Percentiles rank a stretch among this genome's conserved stretches.
Evolutionary conservation across 2,329 filamentous ascomycete genomes (phyloP).

Genomic region (Blastomyces silverae): DNA sequence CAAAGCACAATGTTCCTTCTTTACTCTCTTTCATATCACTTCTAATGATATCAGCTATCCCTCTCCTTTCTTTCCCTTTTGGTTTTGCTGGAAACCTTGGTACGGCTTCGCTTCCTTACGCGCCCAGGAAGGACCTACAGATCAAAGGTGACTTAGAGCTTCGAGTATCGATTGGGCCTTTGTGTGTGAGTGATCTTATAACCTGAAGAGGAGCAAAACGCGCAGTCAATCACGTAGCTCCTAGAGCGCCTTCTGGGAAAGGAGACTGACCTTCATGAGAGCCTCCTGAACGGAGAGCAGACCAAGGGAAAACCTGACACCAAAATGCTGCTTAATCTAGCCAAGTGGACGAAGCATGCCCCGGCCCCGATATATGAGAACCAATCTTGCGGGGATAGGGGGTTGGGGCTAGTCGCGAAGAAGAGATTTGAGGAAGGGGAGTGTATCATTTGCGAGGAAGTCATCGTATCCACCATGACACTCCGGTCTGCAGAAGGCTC

Average conservation of each 20-base stretch:
- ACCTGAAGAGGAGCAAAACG: not conserved
- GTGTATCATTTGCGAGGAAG: constrained; percentile 16
- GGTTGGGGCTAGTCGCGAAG: constrained; percentile 14
- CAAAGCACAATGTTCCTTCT: not conserved
- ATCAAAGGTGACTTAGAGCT: not conserved
- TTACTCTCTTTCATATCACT: not conserved
- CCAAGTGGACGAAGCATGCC: not conserved
- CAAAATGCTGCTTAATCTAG: constrained; percentile 1
- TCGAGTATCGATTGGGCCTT: not conserved
- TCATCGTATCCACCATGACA: constrained; percentile 13
- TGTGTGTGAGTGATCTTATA: not conserved
- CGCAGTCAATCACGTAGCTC: not conserved
- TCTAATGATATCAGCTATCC: not conserved
- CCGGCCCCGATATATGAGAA: not conserved
- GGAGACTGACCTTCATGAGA: not conserved
- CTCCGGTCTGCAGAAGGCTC: constrained; percentile 7
- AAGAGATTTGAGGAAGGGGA: constrained; percentile 6
- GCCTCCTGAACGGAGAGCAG: not conserved
- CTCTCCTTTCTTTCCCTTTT: not conserved
- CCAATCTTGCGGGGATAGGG: constrained; percentile 2
- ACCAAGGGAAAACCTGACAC: not conserved
- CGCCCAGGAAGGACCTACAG: not conserved
- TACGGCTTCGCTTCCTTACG: not conserved
- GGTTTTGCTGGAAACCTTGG: not conserved
- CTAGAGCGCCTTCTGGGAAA: not conserved